These are phyloP conservation scores for Fulvia fulva DNA, from an alignment of 2,329 filamentous ascomycete species.

Conservation along the genomic window DNA sequence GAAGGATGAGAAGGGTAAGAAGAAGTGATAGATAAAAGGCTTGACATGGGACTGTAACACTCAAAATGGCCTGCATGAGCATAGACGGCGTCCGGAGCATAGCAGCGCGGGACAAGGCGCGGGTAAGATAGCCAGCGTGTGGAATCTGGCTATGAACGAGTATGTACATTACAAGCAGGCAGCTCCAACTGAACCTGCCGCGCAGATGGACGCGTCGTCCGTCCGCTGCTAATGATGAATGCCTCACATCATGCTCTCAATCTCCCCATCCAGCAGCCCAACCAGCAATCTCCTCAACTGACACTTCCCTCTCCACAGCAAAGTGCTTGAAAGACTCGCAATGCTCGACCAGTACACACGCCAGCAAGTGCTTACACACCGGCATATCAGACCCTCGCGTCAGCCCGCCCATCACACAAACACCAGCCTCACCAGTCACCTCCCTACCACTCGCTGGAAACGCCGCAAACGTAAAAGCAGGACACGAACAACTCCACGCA, in stretches of 20 bases:
- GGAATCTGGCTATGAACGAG: constrained; percentile 11
- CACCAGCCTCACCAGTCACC: not conserved
- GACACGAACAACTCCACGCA: constrained; percentile 88
- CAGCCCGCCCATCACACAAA: constrained; percentile 47
- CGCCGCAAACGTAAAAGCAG: constrained; percentile 71
- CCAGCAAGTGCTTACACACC: constrained; percentile 85
- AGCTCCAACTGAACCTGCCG: not conserved
- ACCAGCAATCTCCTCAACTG: constrained; percentile 67
- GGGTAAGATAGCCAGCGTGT: constrained; percentile 9
- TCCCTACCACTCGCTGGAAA: constrained; percentile 45
- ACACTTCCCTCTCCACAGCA: constrained; percentile 53
- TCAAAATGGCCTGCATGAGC: constrained; percentile 22
- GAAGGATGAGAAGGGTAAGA: constrained; percentile 56
- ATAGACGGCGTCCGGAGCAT: constrained; percentile 25
- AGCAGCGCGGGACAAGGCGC: constrained; percentile 12
- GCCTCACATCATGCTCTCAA: constrained; percentile 17
- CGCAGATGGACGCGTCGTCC: not conserved
- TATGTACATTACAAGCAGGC: constrained; percentile 23
- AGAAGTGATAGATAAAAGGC: constrained; percentile 43
- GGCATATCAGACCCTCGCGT: constrained; percentile 43
- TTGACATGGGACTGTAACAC: not conserved
- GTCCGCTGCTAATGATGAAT: not conserved
- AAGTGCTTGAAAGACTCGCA: constrained; percentile 59
- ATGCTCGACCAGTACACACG: constrained; percentile 69
- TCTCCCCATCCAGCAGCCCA: constrained; percentile 52